Percentiles rank a stretch among this genome's conserved stretches.
phyloP scores from a whole-genome alignment of 345 rosid genomes.

The Durio zibethinus region DNA sequence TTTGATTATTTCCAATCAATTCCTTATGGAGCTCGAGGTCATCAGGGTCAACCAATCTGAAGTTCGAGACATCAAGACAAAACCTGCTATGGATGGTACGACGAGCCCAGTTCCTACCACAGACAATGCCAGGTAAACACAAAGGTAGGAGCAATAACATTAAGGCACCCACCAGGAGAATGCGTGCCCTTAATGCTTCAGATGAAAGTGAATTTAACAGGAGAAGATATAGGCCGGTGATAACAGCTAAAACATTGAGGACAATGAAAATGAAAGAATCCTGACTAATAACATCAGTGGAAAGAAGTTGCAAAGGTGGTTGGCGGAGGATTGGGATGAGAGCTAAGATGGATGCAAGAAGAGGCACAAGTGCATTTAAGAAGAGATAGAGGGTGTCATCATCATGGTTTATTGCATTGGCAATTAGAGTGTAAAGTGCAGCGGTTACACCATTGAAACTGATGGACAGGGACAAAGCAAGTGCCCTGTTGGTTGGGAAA shows the following conservation, averaged over 20 bases:
- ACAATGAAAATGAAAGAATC: slow-evolving; percentile 51
- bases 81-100: slow-evolving; percentile 20
- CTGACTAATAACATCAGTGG: slow-evolving; percentile 27
- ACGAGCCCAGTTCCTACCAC: slow-evolving; percentile 43
- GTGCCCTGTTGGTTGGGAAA: slow-evolving; percentile 53
- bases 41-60: slow-evolving; percentile 40
- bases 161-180: slow-evolving; percentile 50
- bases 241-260: slow-evolving; percentile 51
- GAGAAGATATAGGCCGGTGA: slow-evolving; percentile 70
- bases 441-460: slow-evolving; percentile 80
- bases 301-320: slow-evolving; percentile 32
- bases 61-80: slow-evolving; percentile 28
- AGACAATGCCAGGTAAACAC: slow-evolving; percentile 57
- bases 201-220: slow-evolving; percentile 41
- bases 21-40: slow-evolving; percentile 49
- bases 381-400: slow-evolving; percentile 52
- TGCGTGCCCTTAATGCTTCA: slow-evolving; percentile 36
- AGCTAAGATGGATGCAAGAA: slow-evolving; percentile 39
- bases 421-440: slow-evolving; percentile 63
- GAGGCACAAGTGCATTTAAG: slow-evolving; percentile 56
- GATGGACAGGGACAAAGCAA: slow-evolving; percentile 67
- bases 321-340: slow-evolving; percentile 55
- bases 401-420: slow-evolving; percentile 49
- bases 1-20: slow-evolving; percentile 32
- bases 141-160: slow-evolving; percentile 50